A percentile compares a stretch with the other conserved stretches of the same genome.
These are phyloP conservation scores for Pythium monospermum DNA, from an alignment of 352 stramenopile genomes.

Conservation along the genomic window DNA sequence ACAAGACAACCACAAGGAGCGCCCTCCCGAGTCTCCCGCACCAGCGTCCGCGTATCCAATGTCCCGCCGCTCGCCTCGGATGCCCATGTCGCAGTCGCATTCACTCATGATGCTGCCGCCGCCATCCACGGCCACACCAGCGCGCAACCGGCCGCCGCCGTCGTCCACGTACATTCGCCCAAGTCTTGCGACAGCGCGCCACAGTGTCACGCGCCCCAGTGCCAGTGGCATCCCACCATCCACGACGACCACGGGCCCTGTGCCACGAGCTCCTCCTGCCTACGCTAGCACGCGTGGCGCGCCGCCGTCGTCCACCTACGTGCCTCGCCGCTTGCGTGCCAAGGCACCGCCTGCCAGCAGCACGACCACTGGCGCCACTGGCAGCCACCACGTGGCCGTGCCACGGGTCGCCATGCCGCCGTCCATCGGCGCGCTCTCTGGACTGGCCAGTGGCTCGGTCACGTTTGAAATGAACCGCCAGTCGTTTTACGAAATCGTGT, in stretches of 20 bases:
- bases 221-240: not conserved
- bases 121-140: slow-evolving; percentile 1
- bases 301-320: slow-evolving; percentile 5
- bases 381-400: slow-evolving; percentile 30
- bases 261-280: not conserved
- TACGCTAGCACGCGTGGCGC: slow-evolving; percentile 7
- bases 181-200: slow-evolving; percentile 15
- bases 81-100: slow-evolving; percentile 15
- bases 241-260: no score
- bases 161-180: slow-evolving; percentile 15
- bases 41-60: not conserved
- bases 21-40: not conserved
- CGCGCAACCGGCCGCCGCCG: slow-evolving; percentile 10
- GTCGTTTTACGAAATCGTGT: slow-evolving; percentile 58
- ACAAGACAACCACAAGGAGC: not conserved
- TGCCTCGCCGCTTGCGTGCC: slow-evolving; percentile 32
- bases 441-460: slow-evolving; percentile 47
- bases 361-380: no score
- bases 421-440: slow-evolving; percentile 55
- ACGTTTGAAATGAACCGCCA: slow-evolving; percentile 51
- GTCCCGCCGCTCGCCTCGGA: slow-evolving; percentile 1
- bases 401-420: slow-evolving; percentile 54
- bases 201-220: slow-evolving; percentile 4
- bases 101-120: slow-evolving; percentile 12
- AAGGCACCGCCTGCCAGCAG: no score